These are phyloP conservation scores for Circinella minor DNA, from an alignment of 371 early-diverging fungal genomes.

Conservation along the genomic window DNA sequence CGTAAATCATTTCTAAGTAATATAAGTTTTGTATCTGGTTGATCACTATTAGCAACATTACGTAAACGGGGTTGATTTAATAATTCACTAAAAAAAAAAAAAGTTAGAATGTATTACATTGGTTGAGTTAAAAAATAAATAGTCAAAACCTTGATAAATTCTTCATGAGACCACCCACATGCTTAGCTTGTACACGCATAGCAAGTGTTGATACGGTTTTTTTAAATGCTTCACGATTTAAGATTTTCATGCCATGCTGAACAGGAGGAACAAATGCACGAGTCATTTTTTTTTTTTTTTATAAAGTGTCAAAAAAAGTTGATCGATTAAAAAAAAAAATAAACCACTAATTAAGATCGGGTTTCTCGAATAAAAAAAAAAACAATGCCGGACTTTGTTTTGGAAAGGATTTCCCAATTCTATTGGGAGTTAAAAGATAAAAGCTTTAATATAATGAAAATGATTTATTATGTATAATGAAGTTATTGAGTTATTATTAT, in stretches of 20 bases:
- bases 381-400: too few species aligned
- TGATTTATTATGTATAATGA: too few species aligned
- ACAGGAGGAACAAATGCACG: conserved; percentile 37
- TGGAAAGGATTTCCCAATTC: too few species aligned
- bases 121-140: too few species aligned
- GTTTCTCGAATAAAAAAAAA: too few species aligned
- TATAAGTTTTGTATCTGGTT: conserved; percentile 60
- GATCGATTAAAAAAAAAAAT: neutral
- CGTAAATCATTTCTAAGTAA: conserved; percentile 59
- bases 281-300: conserved; percentile 1
- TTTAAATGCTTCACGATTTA: conserved; percentile 69
- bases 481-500: too few species aligned
- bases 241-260: conserved; percentile 57
- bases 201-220: conserved; percentile 58
- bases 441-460: too few species aligned
- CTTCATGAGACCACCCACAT: conserved; percentile 60
- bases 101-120: neutral
- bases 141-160: conserved; percentile 46
- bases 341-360: too few species aligned
- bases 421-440: too few species aligned
- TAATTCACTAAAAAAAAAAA: conserved; percentile 53
- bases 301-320: neutral
- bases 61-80: conserved; percentile 73
- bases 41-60: conserved; percentile 69
- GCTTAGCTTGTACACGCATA: conserved; percentile 69